A percentile compares a stretch with the other conserved stretches of the same genome.
Evolutionary conservation across 1,139 yeast species (phyloP).

Genomic region (Pichia sp.): DNA sequence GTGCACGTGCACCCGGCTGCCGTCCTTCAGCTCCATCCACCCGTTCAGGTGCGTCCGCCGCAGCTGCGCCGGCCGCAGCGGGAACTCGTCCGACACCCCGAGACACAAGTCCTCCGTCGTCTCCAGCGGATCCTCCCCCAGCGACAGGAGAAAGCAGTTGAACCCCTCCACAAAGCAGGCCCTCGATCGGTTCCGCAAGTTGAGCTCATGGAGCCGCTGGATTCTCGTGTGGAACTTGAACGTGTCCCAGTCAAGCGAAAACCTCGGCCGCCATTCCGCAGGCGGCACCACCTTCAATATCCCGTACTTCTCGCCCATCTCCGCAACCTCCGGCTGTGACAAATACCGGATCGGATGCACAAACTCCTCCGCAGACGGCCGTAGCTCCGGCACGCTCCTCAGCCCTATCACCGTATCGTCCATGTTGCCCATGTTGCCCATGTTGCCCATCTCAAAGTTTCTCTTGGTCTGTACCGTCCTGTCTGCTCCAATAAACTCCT

Average conservation of each 20-base stretch:
- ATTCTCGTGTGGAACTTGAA: conserved; percentile 64
- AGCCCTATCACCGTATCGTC: background rate
- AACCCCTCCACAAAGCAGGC: conserved; percentile 57
- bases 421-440: background rate
- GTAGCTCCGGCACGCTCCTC: conserved; percentile 11
- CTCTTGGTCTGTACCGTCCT: too few relatives aligned
- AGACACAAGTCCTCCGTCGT: conserved; percentile 14
- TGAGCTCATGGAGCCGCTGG: conserved; percentile 61
- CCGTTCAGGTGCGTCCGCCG: conserved; percentile 19
- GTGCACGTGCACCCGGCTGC: conserved; percentile 26
- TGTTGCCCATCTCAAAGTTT: too few relatives aligned
- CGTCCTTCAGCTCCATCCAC: conserved; percentile 21
- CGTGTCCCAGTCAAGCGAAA: conserved; percentile 45
- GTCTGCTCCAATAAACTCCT: background rate
- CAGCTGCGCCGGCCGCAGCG: background rate
- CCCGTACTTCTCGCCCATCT: conserved; percentile 58
- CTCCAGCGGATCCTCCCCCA: conserved; percentile 20
- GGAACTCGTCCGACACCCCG: conserved; percentile 14
- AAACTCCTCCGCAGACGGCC: conserved; percentile 53
- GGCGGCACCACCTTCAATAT: conserved; percentile 68
- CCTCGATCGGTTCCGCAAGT: conserved; percentile 57
- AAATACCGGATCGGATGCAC: conserved; percentile 58
- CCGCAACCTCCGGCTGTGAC: conserved; percentile 45
- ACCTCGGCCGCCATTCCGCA: conserved; percentile 47
- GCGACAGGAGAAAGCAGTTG: conserved; percentile 52